Percentiles rank a stretch among this genome's conserved stretches.
Conservation (phyloP, 768 basidiomycete genomes). For the Suillus alpinus region DNA sequence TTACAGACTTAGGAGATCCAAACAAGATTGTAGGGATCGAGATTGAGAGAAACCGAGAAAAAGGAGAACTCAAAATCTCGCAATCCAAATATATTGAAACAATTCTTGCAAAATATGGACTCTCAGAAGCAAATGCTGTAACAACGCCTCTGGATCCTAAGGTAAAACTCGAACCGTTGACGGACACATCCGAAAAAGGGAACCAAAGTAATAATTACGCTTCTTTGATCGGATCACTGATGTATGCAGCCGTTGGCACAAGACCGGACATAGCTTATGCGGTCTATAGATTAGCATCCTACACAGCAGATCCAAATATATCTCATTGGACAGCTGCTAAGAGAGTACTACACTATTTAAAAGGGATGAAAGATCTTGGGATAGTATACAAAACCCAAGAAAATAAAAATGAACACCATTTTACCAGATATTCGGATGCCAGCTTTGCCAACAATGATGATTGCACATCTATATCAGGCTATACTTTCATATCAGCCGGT, state of each 20-base stretch:
- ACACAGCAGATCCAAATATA: no score
- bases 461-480: no score
- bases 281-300: not conserved
- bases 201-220: constrained; percentile 5
- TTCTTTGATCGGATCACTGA: constrained; percentile 19
- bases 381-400: no score
- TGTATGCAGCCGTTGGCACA: constrained; percentile 18
- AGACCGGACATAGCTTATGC: constrained; percentile 14
- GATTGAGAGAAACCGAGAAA: constrained; percentile 5
- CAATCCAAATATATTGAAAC: constrained; percentile 12
- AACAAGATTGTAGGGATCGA: constrained; percentile 25
- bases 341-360: no score
- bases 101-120: not conserved
- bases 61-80: not conserved
- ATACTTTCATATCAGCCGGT: no score
- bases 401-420: no score
- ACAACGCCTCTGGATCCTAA: constrained; percentile 4
- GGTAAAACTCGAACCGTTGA: not conserved
- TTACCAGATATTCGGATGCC: no score
- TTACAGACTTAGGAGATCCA: constrained; percentile 11
- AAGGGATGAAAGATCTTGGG: no score
- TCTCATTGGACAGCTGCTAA: no score
- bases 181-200: not conserved
- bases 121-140: constrained; percentile 4
- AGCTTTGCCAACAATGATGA: no score